Conservation (phyloP, 1,139 yeast species). For the Suhomyces guaymorum region DNA sequence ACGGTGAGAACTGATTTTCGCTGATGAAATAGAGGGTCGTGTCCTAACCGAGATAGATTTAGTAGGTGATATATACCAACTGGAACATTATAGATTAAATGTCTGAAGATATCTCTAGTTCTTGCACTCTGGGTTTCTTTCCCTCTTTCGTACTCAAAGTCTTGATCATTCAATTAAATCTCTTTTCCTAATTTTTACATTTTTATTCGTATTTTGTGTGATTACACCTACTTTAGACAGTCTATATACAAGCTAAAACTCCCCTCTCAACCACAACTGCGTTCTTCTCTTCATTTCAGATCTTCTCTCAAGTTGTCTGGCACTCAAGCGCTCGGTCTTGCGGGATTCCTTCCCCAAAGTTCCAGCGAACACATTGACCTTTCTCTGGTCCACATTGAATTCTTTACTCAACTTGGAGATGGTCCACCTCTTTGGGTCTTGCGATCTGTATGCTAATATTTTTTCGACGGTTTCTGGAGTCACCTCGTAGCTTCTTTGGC, state of each 20-base stretch:
- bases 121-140: too few relatives aligned
- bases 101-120: too few relatives aligned
- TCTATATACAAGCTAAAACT: constrained; percentile 22
- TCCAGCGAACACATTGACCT: constrained; percentile 32
- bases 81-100: too few relatives aligned
- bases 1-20: constrained; percentile 3
- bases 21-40: constrained; percentile 1
- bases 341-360: constrained; percentile 17
- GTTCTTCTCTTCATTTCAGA: constrained; percentile 51
- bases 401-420: constrained; percentile 66
- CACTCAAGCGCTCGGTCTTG: constrained; percentile 19
- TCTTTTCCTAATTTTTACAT: neutral
- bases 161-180: too few relatives aligned
- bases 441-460: constrained; percentile 59
- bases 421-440: constrained; percentile 67
- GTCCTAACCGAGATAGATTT: too few relatives aligned
- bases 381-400: constrained; percentile 42
- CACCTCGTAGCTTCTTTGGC: constrained; percentile 57
- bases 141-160: too few relatives aligned
- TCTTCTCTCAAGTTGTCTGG: constrained; percentile 42
- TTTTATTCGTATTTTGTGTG: neutral
- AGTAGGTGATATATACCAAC: too few relatives aligned
- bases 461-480: constrained; percentile 61
- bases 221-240: neutral
- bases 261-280: constrained; percentile 64